phyloP scores from a whole-genome alignment of 1,284 basidiomycete genomes.

The Lentinus polychrous region DNA sequence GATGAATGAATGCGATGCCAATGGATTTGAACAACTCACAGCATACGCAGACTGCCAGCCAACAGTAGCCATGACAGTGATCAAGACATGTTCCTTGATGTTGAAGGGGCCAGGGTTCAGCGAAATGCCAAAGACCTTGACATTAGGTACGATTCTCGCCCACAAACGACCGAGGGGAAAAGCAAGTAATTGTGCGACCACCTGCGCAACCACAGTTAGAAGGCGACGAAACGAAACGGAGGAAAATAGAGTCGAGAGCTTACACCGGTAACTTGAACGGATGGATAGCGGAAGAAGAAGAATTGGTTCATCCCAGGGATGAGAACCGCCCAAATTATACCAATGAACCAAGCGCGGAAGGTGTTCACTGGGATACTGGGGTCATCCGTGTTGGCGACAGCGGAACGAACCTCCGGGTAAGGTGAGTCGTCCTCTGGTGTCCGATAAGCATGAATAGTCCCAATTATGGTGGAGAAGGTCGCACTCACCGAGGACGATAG shows the following conservation, averaged over 20 bases:
- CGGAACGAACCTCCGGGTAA: constrained; percentile 74
- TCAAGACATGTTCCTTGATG: constrained; percentile 65
- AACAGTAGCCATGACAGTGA: constrained; percentile 77
- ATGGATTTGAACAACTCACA: constrained; percentile 15
- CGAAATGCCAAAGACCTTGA: constrained; percentile 29
- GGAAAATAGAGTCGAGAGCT: constrained; percentile 10
- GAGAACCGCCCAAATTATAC: constrained; percentile 50
- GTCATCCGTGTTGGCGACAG: constrained; percentile 71
- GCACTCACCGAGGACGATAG: constrained; percentile 19
- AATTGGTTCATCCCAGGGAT: constrained; percentile 60
- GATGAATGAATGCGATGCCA: neutral
- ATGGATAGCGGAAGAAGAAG: constrained; percentile 64
- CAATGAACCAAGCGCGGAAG: constrained; percentile 60
- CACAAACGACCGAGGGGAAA: constrained; percentile 60
- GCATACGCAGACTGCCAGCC: constrained; percentile 56
- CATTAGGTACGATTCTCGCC: constrained; percentile 49
- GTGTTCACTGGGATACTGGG: constrained; percentile 52
- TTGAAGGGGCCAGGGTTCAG: constrained; percentile 70
- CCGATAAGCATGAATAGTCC: neutral
- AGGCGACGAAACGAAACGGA: constrained; percentile 7
- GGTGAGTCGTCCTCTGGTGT: constrained; percentile 48
- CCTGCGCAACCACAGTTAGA: constrained; percentile 25
- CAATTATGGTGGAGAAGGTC: neutral
- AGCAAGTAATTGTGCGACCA: constrained; percentile 57
- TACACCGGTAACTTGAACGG: constrained; percentile 35